Base-by-base conservation (phyloP, 352 stramenopile genomes). In the Pythium vanterpoolii region DNA sequence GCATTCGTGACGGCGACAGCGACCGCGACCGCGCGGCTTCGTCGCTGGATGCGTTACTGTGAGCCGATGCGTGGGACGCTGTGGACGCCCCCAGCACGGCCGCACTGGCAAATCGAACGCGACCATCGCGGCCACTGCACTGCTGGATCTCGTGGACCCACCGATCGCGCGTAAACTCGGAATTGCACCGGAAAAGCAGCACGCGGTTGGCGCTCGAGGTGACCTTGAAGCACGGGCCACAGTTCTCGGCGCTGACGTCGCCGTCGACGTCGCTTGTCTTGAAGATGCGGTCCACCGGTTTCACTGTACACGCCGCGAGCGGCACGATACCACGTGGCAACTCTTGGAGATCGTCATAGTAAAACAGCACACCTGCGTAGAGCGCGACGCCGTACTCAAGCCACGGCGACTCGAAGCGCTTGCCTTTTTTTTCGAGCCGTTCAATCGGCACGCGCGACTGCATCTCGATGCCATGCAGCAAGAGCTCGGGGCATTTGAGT, bases 371-470 rank as follows among this genome's bases (percentile, higher is more conserved):
- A 30, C 64, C 61, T 9, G 57, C 65, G 48, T 68, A 75, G 9
- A 79, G 13, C 26, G 60, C 63, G 5, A 79, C 65, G 39, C 47
- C 51, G 60, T 63, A 79, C 42, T 64, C 48, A 50, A 69, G 40
- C 71, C 71, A 79, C 27, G 68, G 60, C 40, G 60, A 72, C 57
- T 79, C 67, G 50, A 79, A 79, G 33, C 68, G 63, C 62, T 79
- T 76, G 52, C 68, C 71, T 40, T 74, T 74, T 42, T 72, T 71
- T 53, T 74, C 59, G 23, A 74, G 61, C 42, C 28, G 34, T 23
- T 63, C 28, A 27, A 74, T 46, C 16, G 31, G 5, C 11, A 30
- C 39, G 3, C 56, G 57, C 1, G 33, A 14, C 45, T 74, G 64
- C 14, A 74, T 62, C 18, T 74, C 68, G 5, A 61, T 40, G 34